These are phyloP conservation scores for Lentinula lateritia DNA, from an alignment of 768 basidiomycete genomes.

Conservation along the genomic window DNA sequence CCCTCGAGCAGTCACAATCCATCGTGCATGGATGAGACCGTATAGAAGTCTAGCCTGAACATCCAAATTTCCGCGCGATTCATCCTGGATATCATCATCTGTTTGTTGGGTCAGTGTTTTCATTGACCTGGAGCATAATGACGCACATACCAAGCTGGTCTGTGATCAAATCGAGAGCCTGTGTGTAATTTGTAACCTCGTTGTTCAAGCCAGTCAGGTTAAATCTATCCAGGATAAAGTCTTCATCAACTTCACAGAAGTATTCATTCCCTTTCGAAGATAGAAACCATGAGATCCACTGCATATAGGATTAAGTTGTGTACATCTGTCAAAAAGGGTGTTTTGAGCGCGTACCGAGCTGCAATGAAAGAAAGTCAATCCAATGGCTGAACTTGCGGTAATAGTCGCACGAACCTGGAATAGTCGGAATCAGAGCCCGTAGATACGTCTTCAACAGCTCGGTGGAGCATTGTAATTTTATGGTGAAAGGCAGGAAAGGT, in stretches of 20 bases:
- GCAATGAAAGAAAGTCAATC: neutral
- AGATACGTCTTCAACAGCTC: conserved; percentile 76
- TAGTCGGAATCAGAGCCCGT: conserved; percentile 95
- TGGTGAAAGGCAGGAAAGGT: too few relatives aligned
- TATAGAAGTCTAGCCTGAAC: conserved; percentile 91
- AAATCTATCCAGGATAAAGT: conserved; percentile 97
- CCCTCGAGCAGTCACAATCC: conserved; percentile 93
- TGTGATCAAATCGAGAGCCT: conserved; percentile 93
- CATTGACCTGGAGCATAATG: neutral
- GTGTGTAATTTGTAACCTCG: conserved; percentile 90
- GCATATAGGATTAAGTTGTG: conserved; percentile 4
- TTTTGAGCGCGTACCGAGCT: conserved; percentile 4
- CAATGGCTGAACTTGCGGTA: neutral
- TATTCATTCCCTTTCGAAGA: conserved; percentile 99
- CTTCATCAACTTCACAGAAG: conserved; percentile 98
- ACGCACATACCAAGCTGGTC: conserved; percentile 78
- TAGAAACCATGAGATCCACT: conserved; percentile 99
- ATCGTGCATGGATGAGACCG: conserved; percentile 93
- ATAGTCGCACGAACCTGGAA: conserved; percentile 63
- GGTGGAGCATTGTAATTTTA: conserved; percentile 4
- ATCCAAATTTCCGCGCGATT: conserved; percentile 86
- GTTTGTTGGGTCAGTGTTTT: neutral
- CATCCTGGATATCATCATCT: conserved; percentile 96
- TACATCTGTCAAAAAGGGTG: neutral
- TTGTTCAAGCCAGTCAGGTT: conserved; percentile 96